Percentiles rank a stretch among this genome's conserved stretches.
phyloP scores from a whole-genome alignment of 306 rosid species.

The Boehmeria nivea region DNA sequence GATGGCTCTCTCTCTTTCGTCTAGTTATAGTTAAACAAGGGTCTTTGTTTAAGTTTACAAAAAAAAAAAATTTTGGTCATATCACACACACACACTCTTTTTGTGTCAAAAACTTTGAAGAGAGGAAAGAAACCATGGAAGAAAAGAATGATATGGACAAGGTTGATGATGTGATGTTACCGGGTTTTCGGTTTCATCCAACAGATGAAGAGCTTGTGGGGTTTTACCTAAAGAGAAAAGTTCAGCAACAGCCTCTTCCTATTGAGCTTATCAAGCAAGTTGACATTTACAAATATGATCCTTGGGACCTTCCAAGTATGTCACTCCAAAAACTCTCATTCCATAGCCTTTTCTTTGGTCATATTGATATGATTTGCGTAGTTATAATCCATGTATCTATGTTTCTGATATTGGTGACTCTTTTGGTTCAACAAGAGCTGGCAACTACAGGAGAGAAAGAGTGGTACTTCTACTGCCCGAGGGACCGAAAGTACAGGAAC shows the following conservation, averaged over 20 bases:
- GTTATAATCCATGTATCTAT: neutral
- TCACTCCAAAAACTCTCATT: neutral
- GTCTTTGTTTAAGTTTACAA: too few species aligned
- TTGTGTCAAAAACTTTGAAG: slow-evolving; percentile 35
- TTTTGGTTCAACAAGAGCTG: slow-evolving; percentile 41
- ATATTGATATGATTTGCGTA: neutral
- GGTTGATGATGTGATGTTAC: slow-evolving; percentile 56
- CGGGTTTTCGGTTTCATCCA: slow-evolving; percentile 81
- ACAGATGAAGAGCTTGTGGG: slow-evolving; percentile 81
- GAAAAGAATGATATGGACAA: slow-evolving; percentile 53
- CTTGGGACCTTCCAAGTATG: slow-evolving; percentile 96
- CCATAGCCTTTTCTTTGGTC: neutral
- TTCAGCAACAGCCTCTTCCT: slow-evolving; percentile 54
- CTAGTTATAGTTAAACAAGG: too few species aligned
- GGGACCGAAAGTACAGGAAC: slow-evolving; percentile 70
- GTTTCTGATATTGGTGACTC: neutral
- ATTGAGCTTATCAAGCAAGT: slow-evolving; percentile 74
- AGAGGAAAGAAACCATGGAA: slow-evolving; percentile 49
- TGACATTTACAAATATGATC: slow-evolving; percentile 70
- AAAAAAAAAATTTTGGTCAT: too few species aligned
- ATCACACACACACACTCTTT: too few species aligned
- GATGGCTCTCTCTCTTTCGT: too few species aligned
- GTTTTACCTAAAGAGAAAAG: slow-evolving; percentile 63
- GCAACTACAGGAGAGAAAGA: slow-evolving; percentile 69
- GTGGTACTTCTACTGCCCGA: slow-evolving; percentile 79